phyloP scores from a whole-genome alignment of 2,329 filamentous ascomycete species.

The Fusarium sp. region DNA sequence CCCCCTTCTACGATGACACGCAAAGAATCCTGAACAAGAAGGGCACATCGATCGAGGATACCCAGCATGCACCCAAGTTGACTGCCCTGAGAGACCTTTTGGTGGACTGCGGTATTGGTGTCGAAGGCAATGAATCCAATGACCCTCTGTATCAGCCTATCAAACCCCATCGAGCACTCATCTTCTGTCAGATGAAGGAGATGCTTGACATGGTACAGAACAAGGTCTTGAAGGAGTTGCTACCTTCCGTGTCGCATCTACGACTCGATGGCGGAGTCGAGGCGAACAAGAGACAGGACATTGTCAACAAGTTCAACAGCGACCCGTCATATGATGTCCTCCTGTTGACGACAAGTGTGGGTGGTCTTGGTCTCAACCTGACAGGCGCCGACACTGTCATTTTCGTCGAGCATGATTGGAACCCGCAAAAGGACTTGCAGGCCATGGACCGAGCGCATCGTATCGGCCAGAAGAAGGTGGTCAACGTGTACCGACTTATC shows the following conservation, averaged over 20 bases:
- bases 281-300: slow-evolving; percentile 92
- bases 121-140: slow-evolving; percentile 71
- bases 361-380: slow-evolving; percentile 92
- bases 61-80: slow-evolving; percentile 91
- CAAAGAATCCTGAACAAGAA: slow-evolving; percentile 83
- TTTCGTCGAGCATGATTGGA: slow-evolving; percentile 99
- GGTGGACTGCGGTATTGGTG: slow-evolving; percentile 98
- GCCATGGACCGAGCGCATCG: slow-evolving; percentile 99
- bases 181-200: slow-evolving; percentile 99
- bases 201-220: slow-evolving; percentile 99
- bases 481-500: slow-evolving; percentile 97
- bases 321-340: slow-evolving; percentile 97
- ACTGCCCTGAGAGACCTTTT: slow-evolving; percentile 89
- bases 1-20: slow-evolving; percentile 89
- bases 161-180: slow-evolving; percentile 92
- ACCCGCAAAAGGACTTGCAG: slow-evolving; percentile 97
- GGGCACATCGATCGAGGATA: slow-evolving; percentile 85
- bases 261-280: slow-evolving; percentile 96
- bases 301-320: slow-evolving; percentile 98
- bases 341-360: slow-evolving; percentile 93
- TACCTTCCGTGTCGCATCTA: slow-evolving; percentile 93
- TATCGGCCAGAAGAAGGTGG: slow-evolving; percentile 99
- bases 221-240: slow-evolving; percentile 87
- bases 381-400: slow-evolving; percentile 99
- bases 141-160: slow-evolving; percentile 81